Conservation (phyloP, 208 protist genomes). For the Entamoeba dispar region DNA sequence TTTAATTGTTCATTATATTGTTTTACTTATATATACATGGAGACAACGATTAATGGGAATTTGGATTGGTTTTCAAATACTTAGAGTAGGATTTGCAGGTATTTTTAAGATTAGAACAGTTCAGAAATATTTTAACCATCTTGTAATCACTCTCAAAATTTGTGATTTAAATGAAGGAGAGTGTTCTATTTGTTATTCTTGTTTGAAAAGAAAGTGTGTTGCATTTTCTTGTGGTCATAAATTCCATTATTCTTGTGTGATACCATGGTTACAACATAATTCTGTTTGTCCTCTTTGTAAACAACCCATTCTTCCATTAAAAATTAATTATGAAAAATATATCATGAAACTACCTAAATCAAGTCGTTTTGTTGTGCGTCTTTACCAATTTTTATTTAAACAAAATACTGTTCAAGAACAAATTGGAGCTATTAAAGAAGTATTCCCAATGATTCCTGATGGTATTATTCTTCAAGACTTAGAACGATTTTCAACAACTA, state of each 20-base stretch:
- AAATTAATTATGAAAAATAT: background rate
- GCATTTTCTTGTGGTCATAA: too few species aligned
- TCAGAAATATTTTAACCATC: background rate
- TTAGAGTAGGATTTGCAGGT: background rate
- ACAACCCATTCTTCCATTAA: background rate
- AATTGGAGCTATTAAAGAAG: background rate
- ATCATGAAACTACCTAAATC: background rate
- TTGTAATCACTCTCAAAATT: background rate
- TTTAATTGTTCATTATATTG: background rate
- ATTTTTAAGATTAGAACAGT: background rate
- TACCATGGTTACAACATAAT: too few species aligned
- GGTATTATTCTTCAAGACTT: background rate
- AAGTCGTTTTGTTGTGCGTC: background rate
- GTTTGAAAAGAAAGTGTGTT: background rate
- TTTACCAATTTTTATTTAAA: background rate
- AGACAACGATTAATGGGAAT: background rate
- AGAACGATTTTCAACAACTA: background rate
- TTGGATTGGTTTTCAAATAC: background rate
- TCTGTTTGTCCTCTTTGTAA: background rate
- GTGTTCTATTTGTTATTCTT: background rate
- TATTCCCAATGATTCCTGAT: background rate
- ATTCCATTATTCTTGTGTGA: too few species aligned
- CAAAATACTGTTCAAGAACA: background rate
- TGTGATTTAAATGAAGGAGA: background rate
- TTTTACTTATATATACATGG: background rate